Percentiles rank a stretch among this genome's conserved stretches.
These are phyloP conservation scores for Ustilago shanxiensis DNA, from an alignment of 1,284 basidiomycete species.

Conservation along the genomic window DNA sequence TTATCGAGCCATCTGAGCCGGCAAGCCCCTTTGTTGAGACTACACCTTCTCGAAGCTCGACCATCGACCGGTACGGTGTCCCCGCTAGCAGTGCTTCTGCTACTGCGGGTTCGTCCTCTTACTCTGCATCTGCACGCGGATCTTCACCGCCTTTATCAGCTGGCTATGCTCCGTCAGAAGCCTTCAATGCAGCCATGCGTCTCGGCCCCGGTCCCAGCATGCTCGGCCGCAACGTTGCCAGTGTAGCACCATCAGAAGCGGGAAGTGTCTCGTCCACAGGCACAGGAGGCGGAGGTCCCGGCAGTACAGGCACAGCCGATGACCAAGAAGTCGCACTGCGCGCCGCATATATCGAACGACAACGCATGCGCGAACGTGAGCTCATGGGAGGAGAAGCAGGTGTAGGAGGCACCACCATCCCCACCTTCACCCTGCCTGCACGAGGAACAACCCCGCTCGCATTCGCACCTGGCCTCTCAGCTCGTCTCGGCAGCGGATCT, in stretches of 20 bases:
- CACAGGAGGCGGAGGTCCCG: constrained; percentile 45
- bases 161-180: constrained; percentile 36
- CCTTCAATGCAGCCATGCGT: constrained; percentile 30
- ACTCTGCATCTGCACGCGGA: constrained; percentile 38
- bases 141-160: constrained; percentile 31
- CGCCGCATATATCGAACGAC: constrained; percentile 61
- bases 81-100: constrained; percentile 46
- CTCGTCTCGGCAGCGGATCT: constrained; percentile 26
- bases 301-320: constrained; percentile 44
- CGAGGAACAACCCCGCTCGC: constrained; percentile 39
- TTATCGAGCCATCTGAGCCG: constrained; percentile 45
- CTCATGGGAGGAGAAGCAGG: constrained; percentile 62
- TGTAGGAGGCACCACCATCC: constrained; percentile 56
- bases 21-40: constrained; percentile 39
- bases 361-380: constrained; percentile 63
- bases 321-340: constrained; percentile 54
- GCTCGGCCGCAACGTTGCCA: constrained; percentile 50
- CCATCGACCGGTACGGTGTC: constrained; percentile 27
- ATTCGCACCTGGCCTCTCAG: constrained; percentile 46
- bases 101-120: constrained; percentile 37
- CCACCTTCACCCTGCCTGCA: constrained; percentile 39
- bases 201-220: constrained; percentile 45
- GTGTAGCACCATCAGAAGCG: constrained; percentile 58
- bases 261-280: constrained; percentile 55
- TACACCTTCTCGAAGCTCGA: constrained; percentile 28